These are phyloP conservation scores for Psilocybe cubensis DNA, from an alignment of 768 basidiomycete species.

Conservation along the genomic window DNA sequence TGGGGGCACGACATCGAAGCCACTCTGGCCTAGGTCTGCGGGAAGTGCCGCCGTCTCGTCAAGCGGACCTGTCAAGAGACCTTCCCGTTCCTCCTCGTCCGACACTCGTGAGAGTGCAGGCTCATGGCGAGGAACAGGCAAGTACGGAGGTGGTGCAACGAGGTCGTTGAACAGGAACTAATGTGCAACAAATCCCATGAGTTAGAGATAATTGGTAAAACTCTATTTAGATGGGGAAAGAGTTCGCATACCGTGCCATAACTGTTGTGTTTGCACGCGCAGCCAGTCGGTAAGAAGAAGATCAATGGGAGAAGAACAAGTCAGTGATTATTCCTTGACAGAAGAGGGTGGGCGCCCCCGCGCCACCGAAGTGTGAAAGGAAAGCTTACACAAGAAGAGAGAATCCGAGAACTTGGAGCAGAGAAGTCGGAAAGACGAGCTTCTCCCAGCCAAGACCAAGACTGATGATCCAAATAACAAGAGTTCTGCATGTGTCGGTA, in stretches of 20 bases:
- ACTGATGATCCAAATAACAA: conserved; percentile 95
- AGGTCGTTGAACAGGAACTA: conserved; percentile 93
- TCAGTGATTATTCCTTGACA: conserved; percentile 7
- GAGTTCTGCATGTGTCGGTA: conserved; percentile 93
- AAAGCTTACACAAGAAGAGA: conserved; percentile 81
- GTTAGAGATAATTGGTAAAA: conserved; percentile 10
- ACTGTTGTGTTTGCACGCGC: conserved; percentile 42
- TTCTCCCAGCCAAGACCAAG: conserved; percentile 90
- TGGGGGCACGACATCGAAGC: conserved; percentile 80
- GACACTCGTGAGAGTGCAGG: conserved; percentile 34
- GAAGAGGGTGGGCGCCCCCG: background rate
- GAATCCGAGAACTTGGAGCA: conserved; percentile 86
- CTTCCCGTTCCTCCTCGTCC: conserved; percentile 68
- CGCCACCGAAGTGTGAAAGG: background rate
- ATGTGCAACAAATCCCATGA: conserved; percentile 1
- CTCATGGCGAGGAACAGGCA: conserved; percentile 51
- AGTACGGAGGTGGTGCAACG: conserved; percentile 62
- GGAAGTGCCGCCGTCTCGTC: conserved; percentile 88
- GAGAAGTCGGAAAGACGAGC: conserved; percentile 78
- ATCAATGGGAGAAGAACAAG: conserved; percentile 1
- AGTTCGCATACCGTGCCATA: conserved; percentile 85
- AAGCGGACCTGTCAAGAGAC: conserved; percentile 38
- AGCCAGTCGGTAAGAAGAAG: conserved; percentile 7
- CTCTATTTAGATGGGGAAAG: conserved; percentile 4
- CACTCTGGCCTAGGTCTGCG: conserved; percentile 78